Conservation (phyloP, 2,329 filamentous ascomycete genomes). For the Talaromyces islandicus region DNA sequence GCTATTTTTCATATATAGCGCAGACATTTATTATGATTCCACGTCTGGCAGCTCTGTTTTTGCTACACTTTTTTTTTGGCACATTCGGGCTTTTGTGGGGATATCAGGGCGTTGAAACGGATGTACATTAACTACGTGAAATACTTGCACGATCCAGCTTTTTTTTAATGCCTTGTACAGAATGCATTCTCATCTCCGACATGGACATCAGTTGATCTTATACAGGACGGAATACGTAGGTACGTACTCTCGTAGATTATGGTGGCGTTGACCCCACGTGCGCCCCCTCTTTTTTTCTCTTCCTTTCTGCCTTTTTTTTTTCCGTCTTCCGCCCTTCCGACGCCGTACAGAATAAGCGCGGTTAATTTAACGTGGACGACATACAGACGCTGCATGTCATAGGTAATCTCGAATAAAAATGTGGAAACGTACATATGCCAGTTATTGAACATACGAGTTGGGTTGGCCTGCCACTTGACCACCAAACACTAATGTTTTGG, state of each 20-base stretch:
- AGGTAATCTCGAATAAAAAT: neutral
- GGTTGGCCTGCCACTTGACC: neutral
- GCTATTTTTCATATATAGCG: neutral
- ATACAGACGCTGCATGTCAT: neutral
- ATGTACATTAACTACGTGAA: slow-evolving; percentile 14
- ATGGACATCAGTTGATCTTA: neutral
- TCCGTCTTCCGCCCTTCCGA: neutral
- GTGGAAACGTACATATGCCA: neutral
- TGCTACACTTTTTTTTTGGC: slow-evolving; percentile 2
- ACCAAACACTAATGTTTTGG: neutral
- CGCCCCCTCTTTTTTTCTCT: neutral
- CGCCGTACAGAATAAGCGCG: neutral
- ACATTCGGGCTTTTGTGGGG: slow-evolving; percentile 1
- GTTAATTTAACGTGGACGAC: neutral
- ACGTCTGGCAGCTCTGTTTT: slow-evolving; percentile 12
- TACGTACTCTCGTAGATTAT: neutral
- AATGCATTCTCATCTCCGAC: slow-evolving; percentile 8
- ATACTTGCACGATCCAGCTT: neutral
- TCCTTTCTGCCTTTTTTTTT: neutral
- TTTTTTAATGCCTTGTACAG: slow-evolving; percentile 14
- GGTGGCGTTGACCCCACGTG: neutral
- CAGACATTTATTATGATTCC: slow-evolving; percentile 4
- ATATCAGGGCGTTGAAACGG: slow-evolving; percentile 20
- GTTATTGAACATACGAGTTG: neutral
- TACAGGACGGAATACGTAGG: neutral